Conservation (phyloP, 257 asterid species). For the Ligustrum vulgare region DNA sequence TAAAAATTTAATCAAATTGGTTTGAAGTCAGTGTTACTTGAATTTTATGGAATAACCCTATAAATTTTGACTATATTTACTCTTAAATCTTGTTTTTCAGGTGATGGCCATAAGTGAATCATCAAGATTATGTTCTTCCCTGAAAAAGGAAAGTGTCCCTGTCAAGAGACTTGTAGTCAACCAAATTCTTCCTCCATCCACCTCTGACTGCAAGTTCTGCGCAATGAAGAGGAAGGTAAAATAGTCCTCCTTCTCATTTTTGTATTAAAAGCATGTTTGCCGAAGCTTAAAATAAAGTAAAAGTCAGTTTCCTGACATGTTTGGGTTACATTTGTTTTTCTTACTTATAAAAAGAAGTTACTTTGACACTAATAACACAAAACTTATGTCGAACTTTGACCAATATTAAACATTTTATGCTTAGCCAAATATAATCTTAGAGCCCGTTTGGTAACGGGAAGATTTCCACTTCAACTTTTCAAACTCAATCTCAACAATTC, state of each 20-base stretch:
- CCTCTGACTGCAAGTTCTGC: conserved; percentile 96
- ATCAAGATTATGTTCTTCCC: conserved; percentile 85
- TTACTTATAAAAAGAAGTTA: background rate
- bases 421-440: background rate
- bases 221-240: conserved; percentile 86
- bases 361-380: background rate
- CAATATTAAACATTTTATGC: background rate
- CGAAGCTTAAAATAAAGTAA: background rate
- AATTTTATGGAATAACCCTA: background rate
- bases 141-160: conserved; percentile 86
- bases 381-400: background rate
- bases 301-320: background rate
- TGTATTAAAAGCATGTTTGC: background rate
- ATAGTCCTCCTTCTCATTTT: background rate
- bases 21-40: background rate
- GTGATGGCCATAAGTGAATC: conserved; percentile 99
- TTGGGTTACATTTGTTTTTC: background rate
- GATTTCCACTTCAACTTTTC: too few relatives aligned
- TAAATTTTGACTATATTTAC: background rate
- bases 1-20: too few relatives aligned
- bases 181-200: conserved; percentile 85
- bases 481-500: too few relatives aligned
- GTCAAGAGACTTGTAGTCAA: conserved; percentile 88
- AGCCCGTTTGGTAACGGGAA: too few relatives aligned
- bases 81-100: conserved; percentile 32